Evolutionary conservation across 202 grass and related monocot species (phyloP).

Genomic region (Dendrocalamus latiflorus): DNA sequence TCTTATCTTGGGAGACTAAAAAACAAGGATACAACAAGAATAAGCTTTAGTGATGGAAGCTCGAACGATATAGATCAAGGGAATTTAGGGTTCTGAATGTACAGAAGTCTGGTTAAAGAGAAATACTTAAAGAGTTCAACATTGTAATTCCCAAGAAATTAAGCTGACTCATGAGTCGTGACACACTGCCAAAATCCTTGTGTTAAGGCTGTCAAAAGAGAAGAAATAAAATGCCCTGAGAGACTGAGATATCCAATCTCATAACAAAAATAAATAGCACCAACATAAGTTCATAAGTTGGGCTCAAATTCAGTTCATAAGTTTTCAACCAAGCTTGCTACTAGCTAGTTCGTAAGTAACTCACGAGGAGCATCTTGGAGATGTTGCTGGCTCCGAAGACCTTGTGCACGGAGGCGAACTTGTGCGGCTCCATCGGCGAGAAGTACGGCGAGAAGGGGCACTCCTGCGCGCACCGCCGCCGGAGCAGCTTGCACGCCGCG

Average conservation of each 20-base stretch:
- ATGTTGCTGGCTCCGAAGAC: slow-evolving; percentile 98
- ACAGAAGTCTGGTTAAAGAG: background rate
- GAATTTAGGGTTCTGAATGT: slow-evolving; percentile 5
- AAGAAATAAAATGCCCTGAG: too few species aligned
- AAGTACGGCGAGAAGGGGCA: slow-evolving; percentile 97
- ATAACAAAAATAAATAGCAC: too few species aligned
- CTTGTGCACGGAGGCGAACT: slow-evolving; percentile 82
- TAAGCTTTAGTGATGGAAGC: background rate
- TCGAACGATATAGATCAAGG: background rate
- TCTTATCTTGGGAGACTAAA: too few species aligned
- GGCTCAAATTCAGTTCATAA: too few species aligned
- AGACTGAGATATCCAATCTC: too few species aligned
- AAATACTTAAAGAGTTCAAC: background rate
- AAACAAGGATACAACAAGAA: too few species aligned
- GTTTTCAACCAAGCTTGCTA: too few species aligned
- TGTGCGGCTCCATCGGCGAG: slow-evolving; percentile 87
- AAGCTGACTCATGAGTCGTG: background rate
- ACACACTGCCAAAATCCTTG: background rate
- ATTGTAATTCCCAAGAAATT: background rate
- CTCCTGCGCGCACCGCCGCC: slow-evolving; percentile 87
- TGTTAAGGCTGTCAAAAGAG: background rate
- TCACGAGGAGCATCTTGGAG: slow-evolving; percentile 93
- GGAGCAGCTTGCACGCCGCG: slow-evolving; percentile 80
- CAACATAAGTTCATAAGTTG: too few species aligned
- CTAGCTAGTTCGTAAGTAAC: background rate